These are phyloP conservation scores for Ophiostoma triangulosporum DNA, from an alignment of 2,329 filamentous ascomycete species.

Conservation along the genomic window DNA sequence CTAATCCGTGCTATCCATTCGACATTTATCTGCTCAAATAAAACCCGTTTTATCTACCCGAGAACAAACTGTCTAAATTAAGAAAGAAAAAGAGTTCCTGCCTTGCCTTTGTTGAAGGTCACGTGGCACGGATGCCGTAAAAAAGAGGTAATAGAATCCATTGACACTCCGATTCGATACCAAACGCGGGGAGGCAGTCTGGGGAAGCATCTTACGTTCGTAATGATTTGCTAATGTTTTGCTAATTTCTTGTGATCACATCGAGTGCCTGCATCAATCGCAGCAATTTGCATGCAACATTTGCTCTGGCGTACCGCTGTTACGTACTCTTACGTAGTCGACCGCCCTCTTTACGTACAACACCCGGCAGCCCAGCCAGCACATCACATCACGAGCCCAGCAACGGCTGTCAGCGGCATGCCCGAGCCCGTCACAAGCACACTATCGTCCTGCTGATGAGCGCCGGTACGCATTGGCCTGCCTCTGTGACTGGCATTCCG, in stretches of 20 bases:
- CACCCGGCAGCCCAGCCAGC: not conserved
- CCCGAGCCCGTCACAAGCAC: not conserved
- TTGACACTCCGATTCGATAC: slow-evolving; percentile 8
- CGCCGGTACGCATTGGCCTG: not conserved
- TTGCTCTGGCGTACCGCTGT: not conserved
- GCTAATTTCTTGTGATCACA: no score
- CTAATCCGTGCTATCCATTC: no score
- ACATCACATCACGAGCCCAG: slow-evolving; percentile 13
- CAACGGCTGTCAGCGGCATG: not conserved
- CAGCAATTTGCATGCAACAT: not conserved
- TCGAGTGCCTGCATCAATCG: no score
- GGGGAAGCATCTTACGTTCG: slow-evolving; percentile 3
- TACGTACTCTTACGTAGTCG: slow-evolving; percentile 8
- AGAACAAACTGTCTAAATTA: no score
- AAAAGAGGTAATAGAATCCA: slow-evolving; percentile 20
- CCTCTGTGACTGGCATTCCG: no score
- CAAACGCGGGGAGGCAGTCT: slow-evolving; percentile 11
- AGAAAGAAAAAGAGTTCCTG: no score
- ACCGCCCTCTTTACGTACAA: slow-evolving; percentile 10
- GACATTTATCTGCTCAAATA: no score
- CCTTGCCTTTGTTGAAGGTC: no score
- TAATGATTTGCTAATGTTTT: not conserved
- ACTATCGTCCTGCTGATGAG: not conserved
- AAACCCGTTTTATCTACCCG: no score
- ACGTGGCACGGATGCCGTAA: slow-evolving; percentile 12